Evolutionary conservation across 2,329 filamentous ascomycete genomes (phyloP).

Genomic region (Epichloe festucae): DNA sequence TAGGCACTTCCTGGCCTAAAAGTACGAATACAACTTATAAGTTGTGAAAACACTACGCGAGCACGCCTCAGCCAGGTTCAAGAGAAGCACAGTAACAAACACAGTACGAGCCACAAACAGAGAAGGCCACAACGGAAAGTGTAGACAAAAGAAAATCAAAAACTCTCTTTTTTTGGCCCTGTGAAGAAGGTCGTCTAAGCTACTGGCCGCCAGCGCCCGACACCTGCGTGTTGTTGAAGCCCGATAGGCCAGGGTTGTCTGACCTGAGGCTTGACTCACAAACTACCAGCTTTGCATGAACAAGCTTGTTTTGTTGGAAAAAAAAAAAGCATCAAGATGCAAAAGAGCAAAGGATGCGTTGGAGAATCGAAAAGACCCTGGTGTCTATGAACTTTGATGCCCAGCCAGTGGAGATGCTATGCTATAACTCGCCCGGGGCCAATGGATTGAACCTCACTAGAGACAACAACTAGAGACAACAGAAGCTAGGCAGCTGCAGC

Average conservation of each 20-base stretch:
- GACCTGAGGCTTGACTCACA: background rate
- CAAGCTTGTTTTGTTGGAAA: background rate
- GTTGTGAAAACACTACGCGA: background rate
- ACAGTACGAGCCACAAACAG: background rate
- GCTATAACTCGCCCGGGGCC: background rate
- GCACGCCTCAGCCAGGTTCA: too few relatives aligned
- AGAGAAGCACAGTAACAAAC: background rate
- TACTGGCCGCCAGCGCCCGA: constrained; percentile 3
- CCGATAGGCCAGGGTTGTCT: constrained; percentile 1
- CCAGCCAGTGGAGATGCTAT: constrained; percentile 1
- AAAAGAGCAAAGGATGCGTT: background rate
- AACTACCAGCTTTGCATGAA: constrained; percentile 3
- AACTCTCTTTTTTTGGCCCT: background rate
- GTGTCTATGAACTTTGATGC: background rate
- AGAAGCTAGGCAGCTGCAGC: too few relatives aligned
- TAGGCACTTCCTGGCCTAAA: background rate
- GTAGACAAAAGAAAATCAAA: background rate
- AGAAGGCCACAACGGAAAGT: background rate
- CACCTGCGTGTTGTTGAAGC: constrained; percentile 4
- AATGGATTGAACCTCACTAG: too few relatives aligned
- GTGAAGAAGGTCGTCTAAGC: too few relatives aligned
- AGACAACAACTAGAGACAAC: too few relatives aligned
- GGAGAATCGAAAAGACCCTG: background rate
- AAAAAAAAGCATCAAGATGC: background rate
- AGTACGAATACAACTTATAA: background rate